Percentiles rank a stretch among this genome's conserved stretches.
Evolutionary conservation across 768 basidiomycete genomes (phyloP).

Genomic region (Auricularia cornea): DNA sequence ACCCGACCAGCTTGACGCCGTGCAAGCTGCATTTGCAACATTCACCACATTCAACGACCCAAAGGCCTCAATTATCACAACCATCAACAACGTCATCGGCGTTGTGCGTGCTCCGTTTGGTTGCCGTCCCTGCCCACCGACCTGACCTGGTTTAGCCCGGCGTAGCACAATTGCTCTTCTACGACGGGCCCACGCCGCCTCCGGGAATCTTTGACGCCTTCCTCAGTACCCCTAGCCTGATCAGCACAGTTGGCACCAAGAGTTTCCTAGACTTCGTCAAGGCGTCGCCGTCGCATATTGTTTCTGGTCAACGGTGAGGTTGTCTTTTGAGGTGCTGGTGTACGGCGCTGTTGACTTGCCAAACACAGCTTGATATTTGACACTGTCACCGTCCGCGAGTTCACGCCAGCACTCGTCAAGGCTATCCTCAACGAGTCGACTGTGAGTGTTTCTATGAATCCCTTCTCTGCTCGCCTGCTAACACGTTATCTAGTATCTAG

Average conservation of each 20-base stretch:
- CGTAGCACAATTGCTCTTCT: not conserved
- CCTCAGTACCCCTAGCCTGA: not conserved
- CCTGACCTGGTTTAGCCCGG: not conserved
- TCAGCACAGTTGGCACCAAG: not conserved
- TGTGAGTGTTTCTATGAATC: conserved; percentile 15
- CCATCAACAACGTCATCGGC: not conserved
- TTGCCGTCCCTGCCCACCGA: not conserved
- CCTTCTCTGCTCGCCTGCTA: not conserved
- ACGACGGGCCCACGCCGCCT: conserved; percentile 4
- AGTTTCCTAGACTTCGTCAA: not conserved
- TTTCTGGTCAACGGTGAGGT: not conserved
- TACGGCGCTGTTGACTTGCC: not conserved
- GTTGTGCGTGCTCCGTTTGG: not conserved
- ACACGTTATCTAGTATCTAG: conserved; percentile 35
- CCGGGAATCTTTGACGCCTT: conserved; percentile 3
- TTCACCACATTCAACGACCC: not conserved
- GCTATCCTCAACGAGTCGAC: conserved; percentile 37
- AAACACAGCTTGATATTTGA: conserved; percentile 22
- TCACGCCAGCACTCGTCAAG: conserved; percentile 29
- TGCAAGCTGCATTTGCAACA: not conserved
- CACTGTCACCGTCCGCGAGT: conserved; percentile 33
- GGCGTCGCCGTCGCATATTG: not conserved
- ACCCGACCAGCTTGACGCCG: not conserved
- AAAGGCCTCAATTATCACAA: not conserved
- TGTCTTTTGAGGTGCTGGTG: not conserved